These are phyloP conservation scores for Trypanosoma rangeli DNA, from an alignment of 208 protist genomes.

Conservation along the genomic window DNA sequence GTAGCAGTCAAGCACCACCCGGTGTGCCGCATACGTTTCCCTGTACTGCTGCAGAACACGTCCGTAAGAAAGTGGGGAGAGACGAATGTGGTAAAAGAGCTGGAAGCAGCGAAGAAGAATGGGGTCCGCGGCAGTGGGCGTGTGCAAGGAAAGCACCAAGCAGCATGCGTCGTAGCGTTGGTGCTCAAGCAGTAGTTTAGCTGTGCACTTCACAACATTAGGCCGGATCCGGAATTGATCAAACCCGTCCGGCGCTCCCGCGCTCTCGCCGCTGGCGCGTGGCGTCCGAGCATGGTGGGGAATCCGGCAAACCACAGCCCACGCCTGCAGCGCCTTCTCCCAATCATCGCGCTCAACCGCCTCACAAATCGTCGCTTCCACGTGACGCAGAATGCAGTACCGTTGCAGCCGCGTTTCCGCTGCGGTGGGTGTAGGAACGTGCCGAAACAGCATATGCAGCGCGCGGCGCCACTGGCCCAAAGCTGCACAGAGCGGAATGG, in stretches of 20 bases:
- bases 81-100: conserved; percentile 25
- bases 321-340: conserved; percentile 13
- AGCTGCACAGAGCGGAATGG: conserved; percentile 28
- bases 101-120: conserved; percentile 21
- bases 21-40: background rate
- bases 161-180: conserved; percentile 28
- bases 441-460: conserved; percentile 8
- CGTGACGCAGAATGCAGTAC: conserved; percentile 9
- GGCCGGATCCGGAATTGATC: conserved; percentile 1
- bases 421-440: conserved; percentile 14
- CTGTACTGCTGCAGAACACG: conserved; percentile 17
- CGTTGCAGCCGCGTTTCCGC: conserved; percentile 8
- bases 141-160: conserved; percentile 11
- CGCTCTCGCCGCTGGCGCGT: background rate
- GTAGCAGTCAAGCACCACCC: conserved; percentile 19
- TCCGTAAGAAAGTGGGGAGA: conserved; percentile 27
- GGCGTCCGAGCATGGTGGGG: background rate
- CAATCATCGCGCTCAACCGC: conserved; percentile 20
- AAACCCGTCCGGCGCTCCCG: background rate
- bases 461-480: conserved; percentile 25
- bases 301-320: background rate
- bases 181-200: conserved; percentile 21
- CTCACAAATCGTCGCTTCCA: conserved; percentile 8
- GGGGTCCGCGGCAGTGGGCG: conserved; percentile 10
- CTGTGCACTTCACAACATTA: conserved; percentile 3